Evolutionary conservation across 352 stramenopile genomes (phyloP), one percentile per base, ranked within the genome.

Genomic region (Phytophthora sp.): DNA sequence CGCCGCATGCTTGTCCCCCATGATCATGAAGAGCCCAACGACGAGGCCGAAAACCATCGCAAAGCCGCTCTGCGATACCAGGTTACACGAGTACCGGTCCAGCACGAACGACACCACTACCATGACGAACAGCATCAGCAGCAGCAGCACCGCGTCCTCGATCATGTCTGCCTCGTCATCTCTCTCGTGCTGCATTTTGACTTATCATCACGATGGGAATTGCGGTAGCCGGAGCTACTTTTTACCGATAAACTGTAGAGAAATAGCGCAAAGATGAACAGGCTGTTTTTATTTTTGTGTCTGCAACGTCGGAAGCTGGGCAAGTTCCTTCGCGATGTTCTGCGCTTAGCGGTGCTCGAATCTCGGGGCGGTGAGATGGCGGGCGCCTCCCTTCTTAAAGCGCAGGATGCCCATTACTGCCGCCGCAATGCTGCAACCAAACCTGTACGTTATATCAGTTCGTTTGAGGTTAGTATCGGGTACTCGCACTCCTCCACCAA

Each of bases 51-150:
- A 91, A 12, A 90, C 57, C 45, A 95, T 77, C 54, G 87, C 85
- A 57, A 95, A 93, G 65, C 87, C 82, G 47, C 82, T 92, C 67
- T 95, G 87, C 45, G 85, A 94, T 56, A 95, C 74, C 29, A 92
- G 31, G 68, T 91, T 94, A 56, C 83, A 92, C 53, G 87, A 83
- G 69, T 91, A 94, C 30, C 85, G 76, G 68, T 95, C 87, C 16
- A 95, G 79, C 66, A 93, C 81, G 72, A 90, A 95, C 42, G 87
- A 95, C 13, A 80, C 77, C 50, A 94, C 86, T 56, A 95, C 87
- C 57, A 94, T 67, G 66, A 93, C 80, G 66, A 95, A 86, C 63
- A 95, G 74, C 80, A 95, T 89, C 42, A 84, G 64, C 65, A 95
- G 79, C 57, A 95, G 68, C 47, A 94, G 65, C 74, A 95, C 77